These are phyloP conservation scores for Thielaviopsis euricoi DNA, from an alignment of 2,329 filamentous ascomycete genomes.

Conservation along the genomic window DNA sequence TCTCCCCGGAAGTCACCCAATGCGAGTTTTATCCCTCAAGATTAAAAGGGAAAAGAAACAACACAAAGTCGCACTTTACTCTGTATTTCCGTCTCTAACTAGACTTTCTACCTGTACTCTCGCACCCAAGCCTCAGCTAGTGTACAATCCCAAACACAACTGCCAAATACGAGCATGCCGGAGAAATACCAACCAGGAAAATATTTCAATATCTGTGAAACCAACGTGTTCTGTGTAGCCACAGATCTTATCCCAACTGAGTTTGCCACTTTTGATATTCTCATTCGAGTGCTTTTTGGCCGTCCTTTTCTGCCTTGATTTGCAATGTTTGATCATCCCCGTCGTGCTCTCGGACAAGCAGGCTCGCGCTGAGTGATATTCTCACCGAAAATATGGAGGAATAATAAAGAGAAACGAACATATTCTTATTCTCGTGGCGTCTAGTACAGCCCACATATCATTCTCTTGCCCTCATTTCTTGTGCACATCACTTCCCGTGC, in stretches of 20 bases:
- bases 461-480: neutral
- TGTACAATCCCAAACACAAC: neutral
- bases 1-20: neutral
- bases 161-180: neutral
- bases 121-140: neutral
- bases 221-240: neutral
- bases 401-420: neutral
- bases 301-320: neutral
- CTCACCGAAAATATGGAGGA: neutral
- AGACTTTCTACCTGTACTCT: neutral
- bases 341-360: neutral
- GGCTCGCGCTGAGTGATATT: neutral
- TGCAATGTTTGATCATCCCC: neutral
- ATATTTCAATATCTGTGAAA: neutral
- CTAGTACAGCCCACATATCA: neutral
- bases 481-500: neutral
- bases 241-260: neutral
- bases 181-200: neutral
- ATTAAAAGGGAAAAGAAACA: neutral
- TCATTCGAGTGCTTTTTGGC: neutral
- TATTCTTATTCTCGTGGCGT: neutral
- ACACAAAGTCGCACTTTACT: neutral
- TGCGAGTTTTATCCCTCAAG: neutral
- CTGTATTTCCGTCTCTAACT: neutral
- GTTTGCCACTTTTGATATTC: neutral